Evolutionary conservation across 139 green algal genomes (phyloP).

Genomic region (Ettlia oleoabundans): DNA sequence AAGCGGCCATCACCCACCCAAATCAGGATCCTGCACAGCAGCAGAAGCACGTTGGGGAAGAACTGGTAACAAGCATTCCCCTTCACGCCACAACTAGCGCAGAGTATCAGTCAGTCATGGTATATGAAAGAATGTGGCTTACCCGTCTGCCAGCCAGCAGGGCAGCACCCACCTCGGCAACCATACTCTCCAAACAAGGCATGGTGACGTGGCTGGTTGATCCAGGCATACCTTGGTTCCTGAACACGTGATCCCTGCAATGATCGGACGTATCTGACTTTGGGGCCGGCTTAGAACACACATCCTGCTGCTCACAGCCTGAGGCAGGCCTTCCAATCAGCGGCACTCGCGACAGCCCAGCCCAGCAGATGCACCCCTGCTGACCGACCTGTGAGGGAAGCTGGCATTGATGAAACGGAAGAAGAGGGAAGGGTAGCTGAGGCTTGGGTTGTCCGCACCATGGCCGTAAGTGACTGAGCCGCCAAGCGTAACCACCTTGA

Average conservation of each 20-base stretch:
- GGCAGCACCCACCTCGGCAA: background rate
- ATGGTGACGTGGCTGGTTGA: background rate
- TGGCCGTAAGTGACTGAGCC: conserved; percentile 22
- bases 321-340: too few species aligned
- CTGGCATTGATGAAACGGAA: background rate
- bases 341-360: background rate
- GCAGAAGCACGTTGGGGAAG: too few species aligned
- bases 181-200: conserved; percentile 6
- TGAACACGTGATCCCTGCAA: conserved; percentile 17
- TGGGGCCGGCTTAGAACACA: too few species aligned
- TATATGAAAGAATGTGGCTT: too few species aligned
- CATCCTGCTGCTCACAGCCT: too few species aligned
- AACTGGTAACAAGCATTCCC: too few species aligned
- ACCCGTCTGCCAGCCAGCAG: too few species aligned
- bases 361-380: background rate
- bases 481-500: background rate
- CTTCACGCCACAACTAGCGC: too few species aligned
- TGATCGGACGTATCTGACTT: too few species aligned
- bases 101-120: too few species aligned
- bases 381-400: conserved; percentile 14
- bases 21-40: too few species aligned
- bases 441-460: background rate
- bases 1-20: too few species aligned
- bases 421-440: conserved; percentile 11
- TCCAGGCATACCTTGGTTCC: conserved; percentile 12